phyloP scores from a whole-genome alignment of 1,284 basidiomycete genomes.

The Filobasidium uniguttulatum region DNA sequence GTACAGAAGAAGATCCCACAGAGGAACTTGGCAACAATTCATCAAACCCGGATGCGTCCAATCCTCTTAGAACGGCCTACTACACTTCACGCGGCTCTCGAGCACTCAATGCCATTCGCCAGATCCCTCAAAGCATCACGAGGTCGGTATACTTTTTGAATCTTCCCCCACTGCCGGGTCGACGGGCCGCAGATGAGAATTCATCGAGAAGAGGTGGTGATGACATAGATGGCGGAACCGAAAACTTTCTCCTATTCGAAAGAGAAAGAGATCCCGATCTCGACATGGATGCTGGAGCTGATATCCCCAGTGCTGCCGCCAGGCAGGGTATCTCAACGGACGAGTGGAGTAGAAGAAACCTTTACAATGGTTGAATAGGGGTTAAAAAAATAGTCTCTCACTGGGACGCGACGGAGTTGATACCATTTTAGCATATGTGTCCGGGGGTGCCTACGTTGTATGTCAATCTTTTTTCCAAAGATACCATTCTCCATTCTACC shows the following conservation, averaged over 20 bases:
- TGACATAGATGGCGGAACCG: neutral
- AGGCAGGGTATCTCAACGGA: conserved; percentile 11
- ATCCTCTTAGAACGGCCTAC: conserved; percentile 3
- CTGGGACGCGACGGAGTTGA: no score
- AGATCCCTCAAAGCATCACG: neutral
- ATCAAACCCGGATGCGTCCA: conserved; percentile 4
- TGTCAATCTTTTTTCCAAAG: no score
- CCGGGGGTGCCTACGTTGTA: no score
- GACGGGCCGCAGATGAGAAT: neutral
- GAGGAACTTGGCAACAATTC: conserved; percentile 6
- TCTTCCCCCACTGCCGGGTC: neutral
- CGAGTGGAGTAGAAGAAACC: conserved; percentile 12
- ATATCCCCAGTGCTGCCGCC: conserved; percentile 8
- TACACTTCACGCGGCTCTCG: neutral
- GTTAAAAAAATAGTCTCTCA: no score
- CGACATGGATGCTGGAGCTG: conserved; percentile 12
- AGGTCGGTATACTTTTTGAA: neutral
- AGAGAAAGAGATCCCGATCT: conserved; percentile 1
- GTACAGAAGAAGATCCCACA: conserved; percentile 3
- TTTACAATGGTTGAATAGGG: conserved; percentile 9
- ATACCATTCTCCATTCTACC: no score
- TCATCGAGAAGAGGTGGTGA: neutral
- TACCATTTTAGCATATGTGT: no score
- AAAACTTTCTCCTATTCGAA: neutral
- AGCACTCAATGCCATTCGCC: neutral